Evolutionary conservation across 2,329 filamentous ascomycete genomes (phyloP).

Genomic region (Xylaria multiplex): DNA sequence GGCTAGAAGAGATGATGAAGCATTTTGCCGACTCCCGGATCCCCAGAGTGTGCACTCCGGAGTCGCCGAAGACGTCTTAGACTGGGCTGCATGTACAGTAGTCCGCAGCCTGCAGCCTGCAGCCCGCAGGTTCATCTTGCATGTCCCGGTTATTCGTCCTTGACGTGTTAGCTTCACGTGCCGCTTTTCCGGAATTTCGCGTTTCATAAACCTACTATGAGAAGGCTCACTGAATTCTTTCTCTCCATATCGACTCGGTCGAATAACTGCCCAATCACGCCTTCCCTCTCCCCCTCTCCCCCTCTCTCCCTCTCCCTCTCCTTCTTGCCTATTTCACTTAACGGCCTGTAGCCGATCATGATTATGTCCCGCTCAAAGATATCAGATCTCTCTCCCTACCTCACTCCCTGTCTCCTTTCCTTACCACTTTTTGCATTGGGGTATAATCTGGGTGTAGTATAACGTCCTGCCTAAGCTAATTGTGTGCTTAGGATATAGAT

Average conservation of each 20-base stretch:
- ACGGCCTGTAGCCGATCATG: not conserved
- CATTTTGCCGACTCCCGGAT: slow-evolving; percentile 26
- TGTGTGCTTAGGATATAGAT: no score
- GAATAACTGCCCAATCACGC: not conserved
- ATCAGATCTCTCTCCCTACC: not conserved
- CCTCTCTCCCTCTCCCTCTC: no score
- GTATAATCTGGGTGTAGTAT: no score
- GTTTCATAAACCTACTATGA: not conserved
- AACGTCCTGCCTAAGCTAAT: no score
- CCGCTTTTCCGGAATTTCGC: slow-evolving; percentile 32
- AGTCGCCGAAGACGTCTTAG: slow-evolving; percentile 18
- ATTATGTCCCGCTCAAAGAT: not conserved
- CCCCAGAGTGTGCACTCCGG: slow-evolving; percentile 16
- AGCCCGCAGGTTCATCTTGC: slow-evolving; percentile 16
- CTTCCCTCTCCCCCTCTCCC: no score
- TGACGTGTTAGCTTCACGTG: slow-evolving; percentile 26
- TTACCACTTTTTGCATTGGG: no score
- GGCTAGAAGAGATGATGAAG: no score
- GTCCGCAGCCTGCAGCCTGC: slow-evolving; percentile 27
- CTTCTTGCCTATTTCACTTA: no score
- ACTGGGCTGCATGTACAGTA: slow-evolving; percentile 20
- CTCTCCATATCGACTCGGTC: not conserved
- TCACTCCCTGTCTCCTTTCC: no score
- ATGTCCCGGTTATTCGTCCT: slow-evolving; percentile 24
- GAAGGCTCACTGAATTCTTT: slow-evolving; percentile 5